Base-by-base conservation (phyloP, 345 rosid genomes). In the Balakata baccata region DNA sequence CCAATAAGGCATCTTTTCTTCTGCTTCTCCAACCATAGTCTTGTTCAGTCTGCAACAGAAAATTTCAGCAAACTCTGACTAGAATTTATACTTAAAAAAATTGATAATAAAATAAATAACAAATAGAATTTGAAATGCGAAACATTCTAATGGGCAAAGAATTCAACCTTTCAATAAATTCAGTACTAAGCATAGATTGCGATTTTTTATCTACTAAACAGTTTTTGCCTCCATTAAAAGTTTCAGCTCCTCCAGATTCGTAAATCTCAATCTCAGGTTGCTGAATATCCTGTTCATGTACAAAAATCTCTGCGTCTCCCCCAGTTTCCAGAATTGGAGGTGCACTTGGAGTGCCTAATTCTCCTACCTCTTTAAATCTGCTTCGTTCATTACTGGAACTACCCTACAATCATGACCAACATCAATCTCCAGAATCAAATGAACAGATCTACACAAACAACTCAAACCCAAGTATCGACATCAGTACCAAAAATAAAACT, bases 261-360 rank as follows among this genome's bases (percentile, higher is more conserved):
- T 70, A 74, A 67, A 74, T 52, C 34, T 73, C 84, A 73, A 75
- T 74, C 18, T 43, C 85, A 20, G 66, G 72, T 57, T 79, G 79
- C 58, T 83, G 81, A 51, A 25, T 23, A 50, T 87, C 86, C 7
- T 68, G 66, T 69, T 87, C 92, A 61, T 80, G 73, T 20, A 62
- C 81, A 76, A 80, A 74, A 67, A 66, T 74, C 56, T 79, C 75
- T 52, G 67, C 86, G 73, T 89, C 89, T 53, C 81, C 71, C 66
- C 80, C 88, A 60, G 18, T 84, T 73, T 85, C 94, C 83, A 83
- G 64, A 29, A 92, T 87, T 61, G 97, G 98, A 64, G 97, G 98
- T 52, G 99, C 99, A 71, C 98, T 95, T 52, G 98, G 97, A 39
- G 98, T 95, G 45, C 99, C 91, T 51, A 89, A 66, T 77, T 86